These are phyloP conservation scores for Cenchrus americanus DNA, from an alignment of 176 grass and related monocot species.

Conservation along the genomic window DNA sequence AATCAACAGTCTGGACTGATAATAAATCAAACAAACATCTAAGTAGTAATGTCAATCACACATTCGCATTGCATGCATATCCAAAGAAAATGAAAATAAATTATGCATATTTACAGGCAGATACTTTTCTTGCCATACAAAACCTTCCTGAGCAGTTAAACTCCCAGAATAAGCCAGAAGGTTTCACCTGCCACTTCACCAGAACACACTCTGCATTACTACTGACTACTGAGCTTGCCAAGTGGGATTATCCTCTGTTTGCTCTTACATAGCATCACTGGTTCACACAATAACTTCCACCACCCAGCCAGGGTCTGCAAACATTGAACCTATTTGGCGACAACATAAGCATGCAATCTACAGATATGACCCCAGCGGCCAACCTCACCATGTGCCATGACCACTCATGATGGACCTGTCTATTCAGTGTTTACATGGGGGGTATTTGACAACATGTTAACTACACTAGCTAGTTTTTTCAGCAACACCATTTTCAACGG, in stretches of 20 bases:
- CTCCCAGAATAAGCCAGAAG: neutral
- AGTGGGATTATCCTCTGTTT: neutral
- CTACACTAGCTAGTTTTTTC: slow-evolving; percentile 64
- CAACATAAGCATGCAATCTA: neutral
- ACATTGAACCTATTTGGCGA: neutral
- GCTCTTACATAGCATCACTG: neutral
- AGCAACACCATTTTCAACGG: slow-evolving; percentile 64
- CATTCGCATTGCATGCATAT: neutral
- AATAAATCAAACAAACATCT: neutral
- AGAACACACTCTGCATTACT: neutral
- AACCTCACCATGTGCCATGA: neutral
- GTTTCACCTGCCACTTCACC: no score
- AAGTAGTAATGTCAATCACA: neutral
- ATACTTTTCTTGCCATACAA: neutral
- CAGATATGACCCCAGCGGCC: neutral
- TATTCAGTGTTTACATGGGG: neutral
- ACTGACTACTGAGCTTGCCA: neutral
- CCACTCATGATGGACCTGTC: neutral
- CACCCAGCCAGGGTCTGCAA: neutral
- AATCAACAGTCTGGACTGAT: neutral
- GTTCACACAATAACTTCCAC: no score
- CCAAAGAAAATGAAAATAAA: neutral
- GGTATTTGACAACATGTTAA: slow-evolving; percentile 16
- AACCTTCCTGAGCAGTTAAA: neutral
- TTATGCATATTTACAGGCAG: neutral